Percentiles rank a stretch among this genome's conserved stretches.
Evolutionary conservation across 441 rosid species (phyloP).

Genomic region (Biscutella auriculata): DNA sequence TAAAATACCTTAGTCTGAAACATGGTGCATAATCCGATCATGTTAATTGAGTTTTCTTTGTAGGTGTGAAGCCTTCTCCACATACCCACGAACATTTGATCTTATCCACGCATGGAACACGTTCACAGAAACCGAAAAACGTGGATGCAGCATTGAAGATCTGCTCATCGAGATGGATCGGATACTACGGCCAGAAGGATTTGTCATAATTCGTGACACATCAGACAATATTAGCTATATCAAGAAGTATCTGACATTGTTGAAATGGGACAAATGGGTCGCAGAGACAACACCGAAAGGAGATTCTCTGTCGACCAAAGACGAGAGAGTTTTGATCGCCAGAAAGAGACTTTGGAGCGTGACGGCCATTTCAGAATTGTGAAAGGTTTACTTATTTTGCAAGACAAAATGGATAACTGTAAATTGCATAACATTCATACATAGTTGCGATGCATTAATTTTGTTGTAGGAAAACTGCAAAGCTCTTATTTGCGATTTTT

Average conservation of each 20-base stretch:
- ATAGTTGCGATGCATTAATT: constrained; percentile 12
- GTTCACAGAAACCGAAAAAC: constrained; percentile 49
- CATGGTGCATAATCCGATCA: neutral
- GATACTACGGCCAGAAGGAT: constrained; percentile 78
- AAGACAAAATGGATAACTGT: constrained; percentile 17
- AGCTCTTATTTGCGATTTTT: constrained; percentile 6
- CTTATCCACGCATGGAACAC: constrained; percentile 89
- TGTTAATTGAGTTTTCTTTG: neutral
- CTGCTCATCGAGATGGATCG: constrained; percentile 84
- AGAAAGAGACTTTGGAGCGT: constrained; percentile 64
- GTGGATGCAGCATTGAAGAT: constrained; percentile 67
- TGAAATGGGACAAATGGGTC: constrained; percentile 82
- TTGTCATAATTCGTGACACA: constrained; percentile 79
- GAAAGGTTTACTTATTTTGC: no score
- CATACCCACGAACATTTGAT: constrained; percentile 88
- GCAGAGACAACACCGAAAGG: constrained; percentile 64
- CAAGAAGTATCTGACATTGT: constrained; percentile 42
- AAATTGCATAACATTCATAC: constrained; percentile 8
- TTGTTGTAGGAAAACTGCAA: constrained; percentile 12
- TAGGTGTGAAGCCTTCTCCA: constrained; percentile 96
- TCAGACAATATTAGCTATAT: constrained; percentile 43
- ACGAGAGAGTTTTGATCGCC: constrained; percentile 68
- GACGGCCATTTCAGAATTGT: constrained; percentile 13
- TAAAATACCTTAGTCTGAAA: neutral
- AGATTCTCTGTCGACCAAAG: constrained; percentile 52